Evolutionary conservation across 225 moss, liverwort and hornwort genomes (phyloP).

Genomic region (Thuidium tamariscinum): DNA sequence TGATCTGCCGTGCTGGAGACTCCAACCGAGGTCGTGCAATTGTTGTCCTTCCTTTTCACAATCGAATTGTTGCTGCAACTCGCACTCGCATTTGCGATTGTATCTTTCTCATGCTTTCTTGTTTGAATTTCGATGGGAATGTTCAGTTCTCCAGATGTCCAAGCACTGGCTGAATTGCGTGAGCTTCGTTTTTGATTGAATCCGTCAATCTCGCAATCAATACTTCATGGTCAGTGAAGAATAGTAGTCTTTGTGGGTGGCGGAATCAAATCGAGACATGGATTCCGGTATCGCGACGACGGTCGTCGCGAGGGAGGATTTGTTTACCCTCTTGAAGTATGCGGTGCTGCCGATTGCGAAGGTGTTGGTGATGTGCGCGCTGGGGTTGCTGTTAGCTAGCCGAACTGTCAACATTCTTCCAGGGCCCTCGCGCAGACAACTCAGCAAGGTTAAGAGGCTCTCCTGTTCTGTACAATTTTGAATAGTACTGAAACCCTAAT

Average conservation of each 20-base stretch:
- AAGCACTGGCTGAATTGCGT: neutral
- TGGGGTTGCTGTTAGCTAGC: slow-evolving; percentile 66
- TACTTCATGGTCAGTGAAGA: neutral
- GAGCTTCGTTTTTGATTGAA: neutral
- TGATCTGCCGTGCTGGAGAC: neutral
- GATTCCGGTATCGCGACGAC: neutral
- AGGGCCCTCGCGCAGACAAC: slow-evolving; percentile 52
- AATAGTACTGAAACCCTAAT: neutral
- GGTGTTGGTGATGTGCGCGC: slow-evolving; percentile 77
- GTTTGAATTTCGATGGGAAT: neutral
- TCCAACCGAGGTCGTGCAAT: neutral
- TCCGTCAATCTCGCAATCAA: neutral
- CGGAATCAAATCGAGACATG: neutral
- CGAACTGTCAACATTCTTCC: slow-evolving; percentile 60
- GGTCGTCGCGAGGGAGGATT: neutral
- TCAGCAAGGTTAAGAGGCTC: slow-evolving; percentile 53
- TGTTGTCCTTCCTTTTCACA: neutral
- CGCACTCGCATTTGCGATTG: neutral
- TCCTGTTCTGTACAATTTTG: neutral
- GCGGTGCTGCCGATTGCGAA: slow-evolving; percentile 81
- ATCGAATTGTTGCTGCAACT: neutral
- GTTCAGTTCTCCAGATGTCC: neutral
- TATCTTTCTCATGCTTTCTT: no score
- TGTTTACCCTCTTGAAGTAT: slow-evolving; percentile 44
- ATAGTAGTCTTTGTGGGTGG: neutral